These are phyloP conservation scores for Avena sativa DNA, from an alignment of 176 grass and related monocot species.

Conservation along the genomic window DNA sequence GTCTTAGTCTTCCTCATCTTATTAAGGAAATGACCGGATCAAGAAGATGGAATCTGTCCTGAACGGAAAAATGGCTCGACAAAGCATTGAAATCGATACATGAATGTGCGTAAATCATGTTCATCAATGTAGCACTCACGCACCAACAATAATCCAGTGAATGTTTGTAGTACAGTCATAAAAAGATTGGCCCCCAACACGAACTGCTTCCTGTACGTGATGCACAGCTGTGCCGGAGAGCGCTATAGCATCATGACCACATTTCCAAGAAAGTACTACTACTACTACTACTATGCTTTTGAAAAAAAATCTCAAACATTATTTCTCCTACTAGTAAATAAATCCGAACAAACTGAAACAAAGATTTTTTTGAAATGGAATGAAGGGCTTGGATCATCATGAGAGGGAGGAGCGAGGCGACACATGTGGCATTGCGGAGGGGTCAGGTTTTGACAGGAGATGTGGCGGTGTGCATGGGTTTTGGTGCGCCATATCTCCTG, in stretches of 20 bases:
- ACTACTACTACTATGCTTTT: not conserved
- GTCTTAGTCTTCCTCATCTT: not conserved
- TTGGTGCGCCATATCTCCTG: slow-evolving; percentile 43
- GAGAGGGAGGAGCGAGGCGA: not conserved
- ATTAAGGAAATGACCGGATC: not conserved
- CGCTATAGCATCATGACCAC: not conserved
- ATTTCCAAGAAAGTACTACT: not conserved
- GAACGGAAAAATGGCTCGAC: slow-evolving; percentile 34
- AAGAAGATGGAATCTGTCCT: slow-evolving; percentile 7
- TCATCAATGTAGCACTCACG: slow-evolving; percentile 52
- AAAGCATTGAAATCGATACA: slow-evolving; percentile 56
- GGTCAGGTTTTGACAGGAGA: slow-evolving; percentile 7
- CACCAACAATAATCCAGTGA: slow-evolving; percentile 55
- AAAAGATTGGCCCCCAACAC: slow-evolving; percentile 24
- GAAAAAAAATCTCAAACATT: not conserved
- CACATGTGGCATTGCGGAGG: slow-evolving; percentile 5
- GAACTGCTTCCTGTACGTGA: slow-evolving; percentile 39
- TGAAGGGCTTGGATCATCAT: not conserved
- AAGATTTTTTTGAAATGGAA: not conserved
- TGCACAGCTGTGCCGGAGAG: slow-evolving; percentile 4
- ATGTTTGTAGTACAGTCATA: slow-evolving; percentile 52
- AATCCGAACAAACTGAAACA: too few relatives aligned
- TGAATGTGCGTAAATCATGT: slow-evolving; percentile 61
- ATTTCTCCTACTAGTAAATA: too few relatives aligned
- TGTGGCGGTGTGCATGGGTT: not conserved